phyloP scores from a whole-genome alignment of 208 protist genomes.

The Giardia duodenalis region DNA sequence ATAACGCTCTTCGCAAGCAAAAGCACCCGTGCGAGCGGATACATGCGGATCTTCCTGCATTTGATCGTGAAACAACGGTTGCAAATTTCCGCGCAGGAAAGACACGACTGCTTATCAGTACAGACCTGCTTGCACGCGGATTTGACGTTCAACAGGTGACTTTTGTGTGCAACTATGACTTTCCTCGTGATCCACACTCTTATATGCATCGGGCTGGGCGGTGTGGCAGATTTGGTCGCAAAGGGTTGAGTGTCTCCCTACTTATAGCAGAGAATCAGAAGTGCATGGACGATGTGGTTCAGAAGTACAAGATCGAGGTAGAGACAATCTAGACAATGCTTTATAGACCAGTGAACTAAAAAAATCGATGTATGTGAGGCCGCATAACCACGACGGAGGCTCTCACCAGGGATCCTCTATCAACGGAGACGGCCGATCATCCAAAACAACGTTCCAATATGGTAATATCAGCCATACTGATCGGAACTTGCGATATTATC shows the following conservation, averaged over 20 bases:
- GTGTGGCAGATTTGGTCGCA: slow-evolving; percentile 10
- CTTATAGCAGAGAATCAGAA: background rate
- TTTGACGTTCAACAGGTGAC: background rate
- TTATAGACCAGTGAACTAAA: no score
- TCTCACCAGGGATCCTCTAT: no score
- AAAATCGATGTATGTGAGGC: no score
- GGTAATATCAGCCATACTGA: no score
- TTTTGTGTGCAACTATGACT: background rate
- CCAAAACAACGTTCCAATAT: no score
- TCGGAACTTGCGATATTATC: no score
- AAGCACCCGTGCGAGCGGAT: background rate
- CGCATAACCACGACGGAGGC: no score
- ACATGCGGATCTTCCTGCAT: background rate
- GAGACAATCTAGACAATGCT: no score
- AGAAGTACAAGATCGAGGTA: no score
- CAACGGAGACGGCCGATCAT: no score
- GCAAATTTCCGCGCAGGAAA: background rate
- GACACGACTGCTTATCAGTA: background rate
- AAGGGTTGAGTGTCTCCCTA: background rate
- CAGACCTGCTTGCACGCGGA: slow-evolving; percentile 3
- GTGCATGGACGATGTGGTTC: no score
- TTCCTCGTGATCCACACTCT: background rate
- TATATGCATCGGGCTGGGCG: background rate
- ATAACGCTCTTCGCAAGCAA: background rate
- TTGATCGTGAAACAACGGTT: background rate